Evolutionary conservation across 129 eudicot species (phyloP).

Genomic region (Artemisia annua): DNA sequence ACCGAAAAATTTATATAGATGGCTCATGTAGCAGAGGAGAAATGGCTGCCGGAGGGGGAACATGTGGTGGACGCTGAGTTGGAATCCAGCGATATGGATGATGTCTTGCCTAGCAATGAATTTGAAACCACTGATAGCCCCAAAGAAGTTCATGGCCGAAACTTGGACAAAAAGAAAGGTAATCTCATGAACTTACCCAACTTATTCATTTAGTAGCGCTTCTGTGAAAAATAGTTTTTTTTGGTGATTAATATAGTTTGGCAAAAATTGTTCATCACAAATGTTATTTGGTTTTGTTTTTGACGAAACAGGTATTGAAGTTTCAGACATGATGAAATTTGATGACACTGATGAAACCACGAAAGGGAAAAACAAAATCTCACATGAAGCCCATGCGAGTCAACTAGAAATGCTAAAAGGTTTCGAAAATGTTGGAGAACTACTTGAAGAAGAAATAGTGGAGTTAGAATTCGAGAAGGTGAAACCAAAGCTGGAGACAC

Average conservation of each 20-base stretch:
- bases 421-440: slow-evolving; percentile 23
- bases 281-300: background rate
- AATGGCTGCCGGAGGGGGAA: slow-evolving; percentile 18
- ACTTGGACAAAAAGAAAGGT: slow-evolving; percentile 11
- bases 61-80: background rate
- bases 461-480: slow-evolving; percentile 61
- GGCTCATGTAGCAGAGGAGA: slow-evolving; percentile 18
- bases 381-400: background rate
- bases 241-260: too few relatives aligned
- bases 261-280: background rate
- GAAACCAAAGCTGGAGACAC: slow-evolving; percentile 45
- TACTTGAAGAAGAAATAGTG: slow-evolving; percentile 47
- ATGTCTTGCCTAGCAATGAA: too few relatives aligned
- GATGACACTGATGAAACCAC: slow-evolving; percentile 6
- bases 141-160: background rate
- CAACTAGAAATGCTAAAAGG: slow-evolving; percentile 14
- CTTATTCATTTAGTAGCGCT: background rate
- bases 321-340: slow-evolving; percentile 9
- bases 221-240: background rate
- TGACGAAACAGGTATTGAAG: background rate
- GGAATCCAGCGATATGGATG: background rate
- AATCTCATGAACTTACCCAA: background rate
- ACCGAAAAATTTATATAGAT: background rate
- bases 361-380: background rate
- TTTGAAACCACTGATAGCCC: background rate